Evolutionary conservation across 1,139 yeast genomes (phyloP).

Genomic region (Hyphopichia wangnamkhiaoensis): DNA sequence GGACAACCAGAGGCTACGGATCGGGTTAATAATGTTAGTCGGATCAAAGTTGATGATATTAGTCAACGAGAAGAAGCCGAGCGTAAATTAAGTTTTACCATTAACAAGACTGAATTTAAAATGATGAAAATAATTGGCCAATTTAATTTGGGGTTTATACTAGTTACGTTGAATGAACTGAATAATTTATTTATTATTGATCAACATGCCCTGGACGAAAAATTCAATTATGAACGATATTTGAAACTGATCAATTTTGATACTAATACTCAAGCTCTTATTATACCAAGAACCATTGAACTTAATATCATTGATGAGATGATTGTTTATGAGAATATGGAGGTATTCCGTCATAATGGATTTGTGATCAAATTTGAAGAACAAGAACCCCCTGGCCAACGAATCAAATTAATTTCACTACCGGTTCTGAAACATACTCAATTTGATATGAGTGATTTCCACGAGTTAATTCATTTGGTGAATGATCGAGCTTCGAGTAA

Average conservation of each 20-base stretch:
- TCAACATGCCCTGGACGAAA: conserved; percentile 98
- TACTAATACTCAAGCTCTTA: conserved; percentile 57
- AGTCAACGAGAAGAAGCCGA: conserved; percentile 48
- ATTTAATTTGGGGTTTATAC: conserved; percentile 86
- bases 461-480: conserved; percentile 70
- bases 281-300: conserved; percentile 63
- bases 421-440: conserved; percentile 74
- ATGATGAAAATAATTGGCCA: conserved; percentile 85
- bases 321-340: conserved; percentile 58
- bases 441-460: conserved; percentile 68
- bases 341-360: conserved; percentile 71
- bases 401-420: conserved; percentile 56
- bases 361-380: conserved; percentile 55
- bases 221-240: conserved; percentile 78
- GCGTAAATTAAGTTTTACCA: conserved; percentile 50
- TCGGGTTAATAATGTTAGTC: not conserved
- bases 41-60: conserved; percentile 19
- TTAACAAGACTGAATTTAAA: conserved; percentile 63
- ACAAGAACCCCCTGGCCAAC: conserved; percentile 56
- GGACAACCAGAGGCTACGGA: not conserved
- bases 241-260: conserved; percentile 52
- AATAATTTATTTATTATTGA: conserved; percentile 83
- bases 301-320: conserved; percentile 79
- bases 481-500: conserved; percentile 24
- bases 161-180: conserved; percentile 49